These are phyloP conservation scores for Alopecurus myosuroides DNA, from an alignment of 176 grass and related monocot species.

Conservation along the genomic window DNA sequence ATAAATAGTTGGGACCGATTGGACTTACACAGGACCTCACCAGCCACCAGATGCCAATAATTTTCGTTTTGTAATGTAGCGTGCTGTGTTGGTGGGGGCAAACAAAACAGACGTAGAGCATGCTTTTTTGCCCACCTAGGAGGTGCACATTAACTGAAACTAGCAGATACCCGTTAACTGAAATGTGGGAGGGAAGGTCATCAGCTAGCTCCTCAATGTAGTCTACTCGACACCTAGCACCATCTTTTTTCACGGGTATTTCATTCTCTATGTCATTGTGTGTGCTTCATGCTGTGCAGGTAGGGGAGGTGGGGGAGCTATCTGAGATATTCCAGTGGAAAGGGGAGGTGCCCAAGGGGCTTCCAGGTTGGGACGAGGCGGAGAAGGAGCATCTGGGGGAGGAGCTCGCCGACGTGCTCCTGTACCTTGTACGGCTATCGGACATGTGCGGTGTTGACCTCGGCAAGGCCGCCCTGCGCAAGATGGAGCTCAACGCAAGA, in stretches of 20 bases:
- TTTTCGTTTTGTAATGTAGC: slow-evolving; percentile 13
- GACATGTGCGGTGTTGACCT: slow-evolving; percentile 84
- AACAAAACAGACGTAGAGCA: slow-evolving; percentile 10
- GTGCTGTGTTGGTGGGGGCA: slow-evolving; percentile 24
- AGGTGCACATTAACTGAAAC: not conserved
- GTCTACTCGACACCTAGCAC: not conserved
- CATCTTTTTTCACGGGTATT: not conserved
- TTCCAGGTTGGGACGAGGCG: slow-evolving; percentile 61
- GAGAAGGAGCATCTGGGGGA: slow-evolving; percentile 90
- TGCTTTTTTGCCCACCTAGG: slow-evolving; percentile 11
- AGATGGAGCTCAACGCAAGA: slow-evolving; percentile 73
- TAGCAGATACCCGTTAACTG: slow-evolving; percentile 25
- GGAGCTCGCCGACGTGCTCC: slow-evolving; percentile 84
- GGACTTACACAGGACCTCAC: not conserved
- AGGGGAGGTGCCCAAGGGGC: slow-evolving; percentile 88
- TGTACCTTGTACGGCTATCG: slow-evolving; percentile 80
- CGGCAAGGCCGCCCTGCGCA: slow-evolving; percentile 62
- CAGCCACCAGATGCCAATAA: not conserved
- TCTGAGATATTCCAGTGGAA: slow-evolving; percentile 98
- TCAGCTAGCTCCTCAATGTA: not conserved
- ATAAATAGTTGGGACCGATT: slow-evolving; percentile 19
- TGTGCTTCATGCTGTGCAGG: slow-evolving; percentile 36
- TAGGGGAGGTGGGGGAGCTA: slow-evolving; percentile 88
- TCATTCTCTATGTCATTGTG: not conserved
- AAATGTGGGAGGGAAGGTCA: slow-evolving; percentile 3